Evolutionary conservation across 2,329 filamentous ascomycete genomes (phyloP), one percentile per base, ranked within the genome.

Genomic region (Botrytis squamosa): DNA sequence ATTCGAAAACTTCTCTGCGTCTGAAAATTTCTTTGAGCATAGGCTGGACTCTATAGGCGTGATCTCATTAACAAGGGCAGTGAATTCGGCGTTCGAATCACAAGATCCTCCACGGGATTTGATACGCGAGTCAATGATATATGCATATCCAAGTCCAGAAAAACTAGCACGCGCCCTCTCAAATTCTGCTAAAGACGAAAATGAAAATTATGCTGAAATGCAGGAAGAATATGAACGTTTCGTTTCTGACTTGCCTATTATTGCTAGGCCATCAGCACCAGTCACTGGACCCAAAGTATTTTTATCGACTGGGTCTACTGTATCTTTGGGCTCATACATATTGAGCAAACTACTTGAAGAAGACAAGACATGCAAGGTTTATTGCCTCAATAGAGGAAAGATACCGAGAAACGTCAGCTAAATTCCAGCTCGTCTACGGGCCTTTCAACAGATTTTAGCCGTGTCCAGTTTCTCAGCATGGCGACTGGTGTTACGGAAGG

Each of bases 291-390:
- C 44, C 1, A 71, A 36, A 25, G 46, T 52, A 9, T 65, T 82
- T 14, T 74, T 85, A 22, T 76, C 87, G 29, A 88, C 85, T 0
- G 86, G 84, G 18, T 85, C 83, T 4, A 87, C 86, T 0, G 86
- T 86, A 10, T 84, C 83, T 14, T 75, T 88, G 25, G 86, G 86
- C 0, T 84, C 82, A 7, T 86, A 86, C 75, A 79, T 87, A 57
- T 80, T 87, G 7, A 79, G 85, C 68, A 62, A 78, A 14, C 78
- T 85, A 40, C 79, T 79, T 33, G 78, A 81, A 0, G 73, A 75
- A 12, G 46, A 70, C 22, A 42, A n/a, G 8, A 81, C 86, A 8
- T 79, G 79, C 55, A 84, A 84, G 74, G 77, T 87, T 52, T 81
- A 86, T 70, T 87, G 85, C 70, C 80, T 88, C 29, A 88, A 88